A percentile compares a stretch with the other conserved stretches of the same genome.
phyloP scores from a whole-genome alignment of 108 stramenopile species.

The Pseudonitzschia multiseries region DNA sequence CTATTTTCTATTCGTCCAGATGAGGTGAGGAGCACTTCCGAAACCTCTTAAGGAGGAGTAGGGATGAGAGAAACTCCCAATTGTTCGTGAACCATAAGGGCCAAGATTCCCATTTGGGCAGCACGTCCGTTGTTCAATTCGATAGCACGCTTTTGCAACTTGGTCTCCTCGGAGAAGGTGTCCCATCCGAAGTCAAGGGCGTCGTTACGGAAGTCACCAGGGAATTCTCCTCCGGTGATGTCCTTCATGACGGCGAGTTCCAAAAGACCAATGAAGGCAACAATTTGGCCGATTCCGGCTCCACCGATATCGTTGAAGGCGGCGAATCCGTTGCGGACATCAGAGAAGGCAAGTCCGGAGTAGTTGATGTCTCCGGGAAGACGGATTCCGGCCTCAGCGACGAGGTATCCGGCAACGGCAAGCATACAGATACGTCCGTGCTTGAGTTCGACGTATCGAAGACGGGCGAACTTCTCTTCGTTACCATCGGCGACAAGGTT shows the following conservation, averaged over 20 bases:
- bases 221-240: slow-evolving; percentile 43
- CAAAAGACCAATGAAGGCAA: slow-evolving; percentile 68
- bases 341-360: slow-evolving; percentile 45
- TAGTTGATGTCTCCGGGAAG: slow-evolving; percentile 72
- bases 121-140: slow-evolving; percentile 85
- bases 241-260: slow-evolving; percentile 69
- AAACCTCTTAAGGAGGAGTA: background rate
- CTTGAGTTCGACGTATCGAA: slow-evolving; percentile 87
- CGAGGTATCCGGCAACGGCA: slow-evolving; percentile 77
- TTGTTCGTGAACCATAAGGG: slow-evolving; percentile 81
- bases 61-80: slow-evolving; percentile 63
- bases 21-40: slow-evolving; percentile 5
- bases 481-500: slow-evolving; percentile 60
- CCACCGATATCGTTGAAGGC: slow-evolving; percentile 44
- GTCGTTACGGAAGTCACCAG: slow-evolving; percentile 69
- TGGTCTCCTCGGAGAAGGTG: slow-evolving; percentile 55
- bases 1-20: background rate
- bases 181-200: slow-evolving; percentile 67
- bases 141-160: slow-evolving; percentile 46
- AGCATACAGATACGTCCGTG: slow-evolving; percentile 84
- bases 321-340: slow-evolving; percentile 53
- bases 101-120: slow-evolving; percentile 82
- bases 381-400: slow-evolving; percentile 68
- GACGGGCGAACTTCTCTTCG: slow-evolving; percentile 57
- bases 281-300: slow-evolving; percentile 55